A percentile compares a stretch with the other conserved stretches of the same genome.
phyloP scores from a whole-genome alignment of 73 alveolate species.

The Uronychia setigera region DNA sequence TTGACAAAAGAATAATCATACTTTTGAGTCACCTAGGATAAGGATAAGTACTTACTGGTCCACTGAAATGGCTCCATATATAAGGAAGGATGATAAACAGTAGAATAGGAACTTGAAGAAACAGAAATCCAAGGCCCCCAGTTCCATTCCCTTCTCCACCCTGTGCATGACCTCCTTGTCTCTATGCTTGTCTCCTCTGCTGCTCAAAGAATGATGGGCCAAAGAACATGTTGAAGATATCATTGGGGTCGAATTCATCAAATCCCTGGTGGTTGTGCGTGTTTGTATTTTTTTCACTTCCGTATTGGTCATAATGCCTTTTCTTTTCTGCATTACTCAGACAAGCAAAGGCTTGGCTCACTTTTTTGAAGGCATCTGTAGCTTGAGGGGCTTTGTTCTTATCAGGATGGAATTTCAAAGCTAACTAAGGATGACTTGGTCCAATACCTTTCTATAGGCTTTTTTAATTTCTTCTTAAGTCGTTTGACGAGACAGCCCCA shows the following conservation, averaged over 20 bases:
- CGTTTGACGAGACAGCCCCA: constrained; percentile 81
- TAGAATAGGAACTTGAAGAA: background rate
- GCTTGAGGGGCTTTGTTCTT: constrained; percentile 49
- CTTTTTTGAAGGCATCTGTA: constrained; percentile 49
- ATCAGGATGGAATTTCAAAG: constrained; percentile 64
- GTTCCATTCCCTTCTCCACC: constrained; percentile 13
- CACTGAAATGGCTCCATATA: background rate
- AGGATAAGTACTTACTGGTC: background rate
- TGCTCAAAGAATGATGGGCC: constrained; percentile 12
- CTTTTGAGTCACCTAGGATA: background rate
- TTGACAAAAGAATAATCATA: background rate
- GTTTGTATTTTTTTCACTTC: too few relatives aligned
- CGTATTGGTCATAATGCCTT: too few relatives aligned
- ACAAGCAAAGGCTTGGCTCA: constrained; percentile 51
- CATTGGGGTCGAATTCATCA: constrained; percentile 68
- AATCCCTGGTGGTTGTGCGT: too few relatives aligned
- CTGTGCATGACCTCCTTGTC: background rate
- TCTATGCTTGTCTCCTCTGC: constrained; percentile 3
- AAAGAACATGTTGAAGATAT: constrained; percentile 73
- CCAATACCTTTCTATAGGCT: constrained; percentile 71
- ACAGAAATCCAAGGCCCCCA: background rate
- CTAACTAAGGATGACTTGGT: constrained; percentile 14
- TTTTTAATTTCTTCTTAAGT: constrained; percentile 79
- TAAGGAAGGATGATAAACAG: background rate
- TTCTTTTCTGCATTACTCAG: constrained; percentile 33